phyloP scores from a whole-genome alignment of 2,329 filamentous ascomycete genomes.

The Lachnellula cervina region DNA sequence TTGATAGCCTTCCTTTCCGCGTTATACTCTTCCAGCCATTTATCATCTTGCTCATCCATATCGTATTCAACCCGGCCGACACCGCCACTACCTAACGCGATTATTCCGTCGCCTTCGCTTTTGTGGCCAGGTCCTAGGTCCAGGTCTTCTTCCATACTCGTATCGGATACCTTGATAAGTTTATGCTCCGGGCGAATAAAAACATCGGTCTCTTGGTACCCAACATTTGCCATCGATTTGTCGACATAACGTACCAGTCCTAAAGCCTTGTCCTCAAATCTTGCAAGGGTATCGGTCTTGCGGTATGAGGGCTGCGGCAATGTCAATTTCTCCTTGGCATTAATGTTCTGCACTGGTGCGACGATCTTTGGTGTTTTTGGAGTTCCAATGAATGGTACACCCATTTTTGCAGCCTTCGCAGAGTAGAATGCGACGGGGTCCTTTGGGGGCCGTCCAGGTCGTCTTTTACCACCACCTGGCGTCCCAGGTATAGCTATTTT shows the following conservation, averaged over 20 bases:
- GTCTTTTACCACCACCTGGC: slow-evolving; percentile 44
- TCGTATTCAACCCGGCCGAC: slow-evolving; percentile 93
- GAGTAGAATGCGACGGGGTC: slow-evolving; percentile 55
- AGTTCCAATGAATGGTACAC: slow-evolving; percentile 17
- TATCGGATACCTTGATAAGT: slow-evolving; percentile 60
- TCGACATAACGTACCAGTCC: slow-evolving; percentile 90
- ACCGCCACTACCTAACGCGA: slow-evolving; percentile 42
- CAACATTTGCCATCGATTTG: slow-evolving; percentile 91
- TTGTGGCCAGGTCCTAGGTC: slow-evolving; percentile 44
- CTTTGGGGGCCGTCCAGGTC: slow-evolving; percentile 61
- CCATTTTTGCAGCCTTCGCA: slow-evolving; percentile 39
- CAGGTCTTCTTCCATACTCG: slow-evolving; percentile 53
- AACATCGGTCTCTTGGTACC: slow-evolving; percentile 91
- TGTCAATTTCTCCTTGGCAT: slow-evolving; percentile 73
- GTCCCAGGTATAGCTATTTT: slow-evolving; percentile 33
- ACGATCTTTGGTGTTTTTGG: slow-evolving; percentile 60
- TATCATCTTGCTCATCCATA: slow-evolving; percentile 98
- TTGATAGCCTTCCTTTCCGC: slow-evolving; percentile 66
- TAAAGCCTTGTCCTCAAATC: slow-evolving; percentile 79
- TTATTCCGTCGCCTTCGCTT: slow-evolving; percentile 54
- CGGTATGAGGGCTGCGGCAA: slow-evolving; percentile 72
- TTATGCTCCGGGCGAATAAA: slow-evolving; percentile 73
- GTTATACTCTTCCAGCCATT: slow-evolving; percentile 88
- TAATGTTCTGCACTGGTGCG: slow-evolving; percentile 62
- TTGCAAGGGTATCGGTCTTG: slow-evolving; percentile 70